Evolutionary conservation across 768 basidiomycete genomes (phyloP).

Genomic region (Leccinum variicolor): DNA sequence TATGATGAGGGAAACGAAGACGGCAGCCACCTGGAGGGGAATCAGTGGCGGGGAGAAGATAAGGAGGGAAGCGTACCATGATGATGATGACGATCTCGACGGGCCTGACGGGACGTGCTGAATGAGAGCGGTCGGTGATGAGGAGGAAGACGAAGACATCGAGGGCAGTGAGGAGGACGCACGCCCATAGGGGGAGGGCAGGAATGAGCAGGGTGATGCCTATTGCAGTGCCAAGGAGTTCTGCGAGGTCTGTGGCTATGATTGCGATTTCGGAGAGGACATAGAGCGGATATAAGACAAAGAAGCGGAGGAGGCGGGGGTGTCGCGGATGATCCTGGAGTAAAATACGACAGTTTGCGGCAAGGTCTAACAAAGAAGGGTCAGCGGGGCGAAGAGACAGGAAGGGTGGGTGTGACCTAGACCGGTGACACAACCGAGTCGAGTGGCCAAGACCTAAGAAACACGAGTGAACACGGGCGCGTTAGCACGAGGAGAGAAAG

Average conservation of each 20-base stretch:
- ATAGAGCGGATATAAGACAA: conserved; percentile 46
- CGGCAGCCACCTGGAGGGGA: conserved; percentile 22
- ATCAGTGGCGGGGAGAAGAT: not conserved
- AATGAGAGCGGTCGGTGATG: conserved; percentile 34
- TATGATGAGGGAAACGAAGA: conserved; percentile 35
- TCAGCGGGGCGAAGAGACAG: not conserved
- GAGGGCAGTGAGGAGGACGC: conserved; percentile 45
- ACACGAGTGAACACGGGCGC: not conserved
- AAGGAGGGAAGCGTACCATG: conserved; percentile 23
- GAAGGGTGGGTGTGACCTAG: conserved; percentile 11
- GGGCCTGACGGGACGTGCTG: conserved; percentile 32
- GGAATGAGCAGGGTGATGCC: conserved; percentile 54
- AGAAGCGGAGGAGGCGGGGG: conserved; percentile 35
- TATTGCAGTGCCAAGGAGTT: conserved; percentile 59
- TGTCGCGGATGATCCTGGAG: conserved; percentile 42
- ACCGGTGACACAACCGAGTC: conserved; percentile 37
- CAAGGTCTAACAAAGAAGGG: conserved; percentile 34
- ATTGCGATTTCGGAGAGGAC: conserved; percentile 47
- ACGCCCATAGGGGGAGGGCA: conserved; percentile 44
- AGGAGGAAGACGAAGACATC: conserved; percentile 50
- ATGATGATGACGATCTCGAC: conserved; percentile 37
- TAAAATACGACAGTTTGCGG: conserved; percentile 46
- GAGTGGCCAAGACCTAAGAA: conserved; percentile 36
- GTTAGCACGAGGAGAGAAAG: not conserved
- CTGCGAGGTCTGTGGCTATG: conserved; percentile 56